Evolutionary conservation across 2,329 filamentous ascomycete species (phyloP).

Genomic region (Aspergillus aculeatinus): DNA sequence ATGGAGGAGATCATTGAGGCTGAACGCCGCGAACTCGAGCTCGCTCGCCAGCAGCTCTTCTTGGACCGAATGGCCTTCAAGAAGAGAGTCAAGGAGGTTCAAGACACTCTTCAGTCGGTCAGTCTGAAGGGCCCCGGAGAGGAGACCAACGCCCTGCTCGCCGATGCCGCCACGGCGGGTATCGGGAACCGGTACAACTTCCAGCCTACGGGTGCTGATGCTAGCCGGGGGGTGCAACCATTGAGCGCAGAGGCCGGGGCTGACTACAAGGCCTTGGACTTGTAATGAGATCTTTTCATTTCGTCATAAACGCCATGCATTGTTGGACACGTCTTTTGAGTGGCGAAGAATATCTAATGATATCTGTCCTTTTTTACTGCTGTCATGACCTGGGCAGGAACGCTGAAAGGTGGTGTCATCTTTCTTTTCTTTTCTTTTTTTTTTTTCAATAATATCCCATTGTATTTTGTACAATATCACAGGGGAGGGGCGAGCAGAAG

Average conservation of each 20-base stretch:
- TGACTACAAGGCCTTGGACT: constrained; percentile 44
- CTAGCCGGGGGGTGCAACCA: constrained; percentile 37
- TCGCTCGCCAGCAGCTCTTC: constrained; percentile 88
- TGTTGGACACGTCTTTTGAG: constrained; percentile 6
- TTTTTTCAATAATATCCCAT: constrained; percentile 18
- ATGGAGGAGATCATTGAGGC: constrained; percentile 91
- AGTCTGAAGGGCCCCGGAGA: constrained; percentile 45
- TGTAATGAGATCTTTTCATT: constrained; percentile 28
- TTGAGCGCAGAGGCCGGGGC: constrained; percentile 41
- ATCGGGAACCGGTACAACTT: constrained; percentile 44
- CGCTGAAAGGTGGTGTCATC: constrained; percentile 7
- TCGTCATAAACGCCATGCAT: constrained; percentile 5
- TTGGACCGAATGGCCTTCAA: constrained; percentile 88
- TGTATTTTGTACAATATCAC: constrained; percentile 23
- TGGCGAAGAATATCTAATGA: constrained; percentile 28
- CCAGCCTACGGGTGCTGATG: constrained; percentile 34
- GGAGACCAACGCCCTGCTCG: constrained; percentile 38
- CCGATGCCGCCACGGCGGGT: constrained; percentile 34
- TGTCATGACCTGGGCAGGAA: constrained; percentile 8
- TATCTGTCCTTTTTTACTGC: constrained; percentile 10
- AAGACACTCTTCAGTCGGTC: constrained; percentile 62
- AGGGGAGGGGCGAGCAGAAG: constrained; percentile 2
- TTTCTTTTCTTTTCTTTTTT: constrained; percentile 1
- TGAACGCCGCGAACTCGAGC: constrained; percentile 88
- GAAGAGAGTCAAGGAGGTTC: constrained; percentile 77